Conservation (phyloP, 768 basidiomycete genomes). For the Suillus alpinus region DNA sequence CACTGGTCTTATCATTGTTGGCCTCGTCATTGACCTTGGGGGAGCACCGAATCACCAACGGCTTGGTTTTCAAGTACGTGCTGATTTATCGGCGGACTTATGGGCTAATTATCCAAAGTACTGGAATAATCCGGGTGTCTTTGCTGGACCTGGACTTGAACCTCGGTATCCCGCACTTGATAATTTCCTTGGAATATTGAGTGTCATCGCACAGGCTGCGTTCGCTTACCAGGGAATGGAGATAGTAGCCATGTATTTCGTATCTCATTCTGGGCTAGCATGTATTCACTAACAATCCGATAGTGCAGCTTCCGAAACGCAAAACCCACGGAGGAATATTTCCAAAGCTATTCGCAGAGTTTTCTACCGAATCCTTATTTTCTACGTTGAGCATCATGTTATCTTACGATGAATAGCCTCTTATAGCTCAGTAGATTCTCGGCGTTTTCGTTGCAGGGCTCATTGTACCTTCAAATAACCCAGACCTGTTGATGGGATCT, state of each 20-base stretch:
- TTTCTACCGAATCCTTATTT: conserved; percentile 76
- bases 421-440: conserved; percentile 43
- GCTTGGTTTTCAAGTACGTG: conserved; percentile 62
- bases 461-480: conserved; percentile 68
- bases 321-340: conserved; percentile 76
- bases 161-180: conserved; percentile 5
- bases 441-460: conserved; percentile 71
- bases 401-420: neutral
- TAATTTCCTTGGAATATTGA: conserved; percentile 33
- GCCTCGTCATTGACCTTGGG: conserved; percentile 74
- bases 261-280: conserved; percentile 8
- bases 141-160: conserved; percentile 19
- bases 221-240: conserved; percentile 59
- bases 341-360: conserved; percentile 71
- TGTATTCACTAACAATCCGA: neutral
- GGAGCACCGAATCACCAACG: conserved; percentile 50
- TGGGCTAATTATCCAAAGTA: conserved; percentile 31
- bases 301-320: conserved; percentile 74
- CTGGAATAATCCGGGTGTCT: conserved; percentile 49
- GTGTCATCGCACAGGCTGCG: conserved; percentile 53
- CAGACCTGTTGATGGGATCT: conserved; percentile 36
- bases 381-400: conserved; percentile 52
- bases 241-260: conserved; percentile 29
- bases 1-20: conserved; percentile 55
- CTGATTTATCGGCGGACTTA: neutral